Evolutionary conservation across 2,329 filamentous ascomycete genomes (phyloP), one percentile per base, ranked within the genome.

Genomic region (Aspergillus fumigatus): DNA sequence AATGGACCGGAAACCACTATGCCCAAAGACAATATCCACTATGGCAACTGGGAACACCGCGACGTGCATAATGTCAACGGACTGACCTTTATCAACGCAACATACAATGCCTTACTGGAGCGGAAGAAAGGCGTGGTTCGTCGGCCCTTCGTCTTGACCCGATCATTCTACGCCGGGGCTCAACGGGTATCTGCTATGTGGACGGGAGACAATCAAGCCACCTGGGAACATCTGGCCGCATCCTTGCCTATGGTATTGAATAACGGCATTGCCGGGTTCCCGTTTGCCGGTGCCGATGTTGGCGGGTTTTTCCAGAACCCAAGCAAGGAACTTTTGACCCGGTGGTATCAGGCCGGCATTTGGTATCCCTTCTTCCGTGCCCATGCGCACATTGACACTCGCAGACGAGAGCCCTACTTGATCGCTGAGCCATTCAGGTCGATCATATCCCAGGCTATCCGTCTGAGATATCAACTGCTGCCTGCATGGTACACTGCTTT

Each of bases 321-420:
- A 0, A 89, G 89, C 66, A 92, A 92, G 69, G 93, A 99, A 58
- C 84, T 99, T 23, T 82, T 96, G 65, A 89, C 90, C 10, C 87
- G 94, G 41, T 99, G 94, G 94, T 99, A 96, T 76, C 94, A 99
- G 75, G 86, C 92, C 35, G 94, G 94, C 60, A 90, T 90, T 55
- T 99, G 96, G 80, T 97, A 97, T 73, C 94, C 94, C 7, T 99
- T 97, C 80, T 96, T 97, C 88, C 90, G 94, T 59, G 94, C 86
- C 1, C 94, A 99, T 71, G 94, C 94, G 6, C 94, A 99, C 74
- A 97, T 97, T 59, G 94, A 99, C 70, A 89, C 94, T 41, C 90
- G 94, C 48, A 88, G 94, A 26, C 88, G 94, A 52, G 94, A 99
- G 77, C 94, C 94, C 3, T 99, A 97, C 71, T 80, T 97, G 56